Evolutionary conservation across 2,329 filamentous ascomycete genomes (phyloP), one percentile per base, ranked within the genome.

Genomic region (Rutstroemia sp.): DNA sequence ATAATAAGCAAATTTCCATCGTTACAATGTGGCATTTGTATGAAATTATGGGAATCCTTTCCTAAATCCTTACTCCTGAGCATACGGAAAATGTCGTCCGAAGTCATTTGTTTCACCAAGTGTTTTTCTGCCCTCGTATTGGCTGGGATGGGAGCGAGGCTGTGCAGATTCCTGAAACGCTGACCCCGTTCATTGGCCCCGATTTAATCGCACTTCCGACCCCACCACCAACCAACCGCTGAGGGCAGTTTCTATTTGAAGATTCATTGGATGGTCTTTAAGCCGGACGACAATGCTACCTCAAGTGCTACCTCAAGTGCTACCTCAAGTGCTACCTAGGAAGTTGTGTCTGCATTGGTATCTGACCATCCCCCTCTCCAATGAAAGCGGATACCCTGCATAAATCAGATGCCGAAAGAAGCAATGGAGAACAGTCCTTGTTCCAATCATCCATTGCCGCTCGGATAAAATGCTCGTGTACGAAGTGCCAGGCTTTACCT

Each of bases 51-150:
- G 51, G 30, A 48, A 54, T 54, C 51, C 51, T 54, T 49, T 54
- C 52, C 48, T 45, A 34, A 17, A 54, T 54, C 52, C n/a, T n/a
- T n/a, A n/a, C n/a, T n/a, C n/a, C 52, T 54, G 25, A 54, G 48
- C 30, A 36, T 25, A 47, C 36, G 23, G 10, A 36, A 30, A 30
- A 19, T 8, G 9, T 23, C 38, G 45, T 34, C 12, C n/a, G 38
- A 27, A 27, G 9, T 49, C 34, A 10, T 34, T 34, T 9, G 44
- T 54, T 54, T 49, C 52, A 54, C 5, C 27, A 34, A 49, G 17
- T 40, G 21, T 17, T 8, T 21, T 38, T 48, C n/a, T 17, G 16
- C 21, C 21, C 34, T 53, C 16, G 27, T 19, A 47, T 53, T 53
- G 27, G 51, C 47, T n/a, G 19, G 25, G 40, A 12, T 25, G 10